These are phyloP conservation scores for Zanthoxylum bungeanum DNA, from an alignment of 345 rosid species.

Conservation along the genomic window DNA sequence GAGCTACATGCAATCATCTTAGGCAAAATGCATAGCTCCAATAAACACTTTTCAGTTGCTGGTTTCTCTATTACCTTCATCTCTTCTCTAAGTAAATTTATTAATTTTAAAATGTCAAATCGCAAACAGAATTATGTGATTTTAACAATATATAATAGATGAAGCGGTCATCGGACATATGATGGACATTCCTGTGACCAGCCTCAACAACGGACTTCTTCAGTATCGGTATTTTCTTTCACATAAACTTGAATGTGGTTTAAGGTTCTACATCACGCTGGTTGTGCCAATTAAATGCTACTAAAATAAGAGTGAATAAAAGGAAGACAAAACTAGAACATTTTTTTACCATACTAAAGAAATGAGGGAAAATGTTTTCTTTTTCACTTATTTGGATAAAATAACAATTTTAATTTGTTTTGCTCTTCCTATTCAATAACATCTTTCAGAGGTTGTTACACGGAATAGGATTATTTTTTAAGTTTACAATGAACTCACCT, in stretches of 20 bases:
- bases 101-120: neutral
- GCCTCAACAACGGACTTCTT: neutral
- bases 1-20: neutral
- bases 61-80: neutral
- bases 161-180: neutral
- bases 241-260: neutral
- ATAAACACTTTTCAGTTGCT: neutral
- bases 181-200: neutral
- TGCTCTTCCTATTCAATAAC: neutral
- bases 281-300: neutral
- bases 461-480: no score
- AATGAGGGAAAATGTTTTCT: neutral
- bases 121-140: neutral
- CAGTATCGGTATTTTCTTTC: neutral
- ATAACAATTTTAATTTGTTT: neutral
- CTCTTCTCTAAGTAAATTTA: neutral
- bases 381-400: neutral
- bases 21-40: neutral
- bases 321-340: neutral
- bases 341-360: neutral
- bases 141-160: neutral
- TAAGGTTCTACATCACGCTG: neutral
- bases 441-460: no score
- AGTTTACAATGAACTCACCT: slow-evolving; percentile 45
- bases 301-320: neutral